Evolutionary conservation across 2,329 filamentous ascomycete genomes (phyloP), one percentile per base, ranked within the genome.

Genomic region (Colletotrichum neosansevieriae): DNA sequence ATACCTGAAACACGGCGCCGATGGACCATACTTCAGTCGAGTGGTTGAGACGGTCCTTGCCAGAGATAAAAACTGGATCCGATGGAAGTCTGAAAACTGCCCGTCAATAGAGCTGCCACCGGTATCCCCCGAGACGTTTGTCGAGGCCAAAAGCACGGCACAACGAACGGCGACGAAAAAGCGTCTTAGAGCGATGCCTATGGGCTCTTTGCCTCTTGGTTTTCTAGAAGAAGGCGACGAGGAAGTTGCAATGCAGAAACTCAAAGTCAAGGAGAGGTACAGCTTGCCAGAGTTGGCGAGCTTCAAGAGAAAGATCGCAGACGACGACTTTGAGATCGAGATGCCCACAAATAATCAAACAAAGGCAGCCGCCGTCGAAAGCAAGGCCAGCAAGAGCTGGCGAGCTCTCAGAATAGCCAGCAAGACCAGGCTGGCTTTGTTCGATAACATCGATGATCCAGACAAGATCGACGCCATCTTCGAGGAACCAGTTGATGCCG

Each of bases 41-140:
- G 97, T 98, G 89, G 94, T 99, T 36, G 95, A 98, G 78, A 98
- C 94, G 12, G 95, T 99, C 36, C 88, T 99, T 34, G 93, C 94
- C 24, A 88, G 96, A 71, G 96, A 99, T 79, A 98, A 98, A 83
- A 98, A 98, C 77, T 99, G 97, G 97, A 94, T 97, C 50, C 91
- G 94, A 71, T 99, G 96, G 96, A 99, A 99, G 81, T 91, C 95
- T 69, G 94, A 98, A 77, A 93, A 91, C 72, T 99, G 96, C 77
- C 93, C 94, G 24, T 88, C 91, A 6, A 98, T 99, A 75, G 90
- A 94, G 75, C 88, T 89, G 68, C 88, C 92, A 21, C 83, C 93
- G 11, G 86, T 98, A 34, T 86, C 90, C 3, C 85, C 91, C 1
- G 80, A 88, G 32, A 87, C 91, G 53, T 95, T 94, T 76, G 79